A percentile compares a stretch with the other conserved stretches of the same genome.
phyloP scores from a whole-genome alignment of 371 early-diverging fungal species.

The Globomyces sp. region DNA sequence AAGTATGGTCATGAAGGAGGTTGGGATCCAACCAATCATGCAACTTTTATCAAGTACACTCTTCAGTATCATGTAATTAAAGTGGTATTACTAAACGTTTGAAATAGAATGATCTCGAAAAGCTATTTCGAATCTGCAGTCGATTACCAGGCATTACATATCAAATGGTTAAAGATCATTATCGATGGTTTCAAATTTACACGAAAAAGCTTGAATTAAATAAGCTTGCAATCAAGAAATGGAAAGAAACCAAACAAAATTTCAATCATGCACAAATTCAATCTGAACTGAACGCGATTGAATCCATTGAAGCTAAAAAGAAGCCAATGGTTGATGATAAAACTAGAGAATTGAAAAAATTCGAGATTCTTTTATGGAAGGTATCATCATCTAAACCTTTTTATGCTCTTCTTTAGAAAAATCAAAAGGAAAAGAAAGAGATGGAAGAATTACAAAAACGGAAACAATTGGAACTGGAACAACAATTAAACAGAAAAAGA shows the following conservation, averaged over 20 bases:
- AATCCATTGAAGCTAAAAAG: neutral
- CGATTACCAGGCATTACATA: neutral
- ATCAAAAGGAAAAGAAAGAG: constrained; percentile 7
- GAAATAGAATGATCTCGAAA: neutral
- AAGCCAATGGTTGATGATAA: neutral
- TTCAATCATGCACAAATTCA: neutral
- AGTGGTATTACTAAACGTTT: neutral
- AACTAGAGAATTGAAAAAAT: constrained; percentile 12
- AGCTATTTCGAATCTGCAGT: constrained; percentile 1
- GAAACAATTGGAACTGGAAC: constrained; percentile 2
- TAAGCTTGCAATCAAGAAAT: constrained; percentile 7
- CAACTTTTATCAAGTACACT: neutral
- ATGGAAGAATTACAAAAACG: neutral
- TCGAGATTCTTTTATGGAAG: constrained; percentile 1
- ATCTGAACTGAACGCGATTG: neutral
- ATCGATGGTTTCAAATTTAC: constrained; percentile 7
- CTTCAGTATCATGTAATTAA: neutral
- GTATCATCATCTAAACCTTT: neutral
- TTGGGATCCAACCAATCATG: constrained; percentile 12
- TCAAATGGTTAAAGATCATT: neutral
- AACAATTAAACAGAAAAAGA: neutral
- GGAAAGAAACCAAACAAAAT: constrained; percentile 1
- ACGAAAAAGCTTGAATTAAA: constrained; percentile 8
- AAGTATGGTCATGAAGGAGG: constrained; percentile 15
- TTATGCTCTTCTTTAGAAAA: neutral